A percentile compares a stretch with the other conserved stretches of the same genome.
These are phyloP conservation scores for Baorangia bicolor DNA, from an alignment of 768 basidiomycete species.

Conservation along the genomic window DNA sequence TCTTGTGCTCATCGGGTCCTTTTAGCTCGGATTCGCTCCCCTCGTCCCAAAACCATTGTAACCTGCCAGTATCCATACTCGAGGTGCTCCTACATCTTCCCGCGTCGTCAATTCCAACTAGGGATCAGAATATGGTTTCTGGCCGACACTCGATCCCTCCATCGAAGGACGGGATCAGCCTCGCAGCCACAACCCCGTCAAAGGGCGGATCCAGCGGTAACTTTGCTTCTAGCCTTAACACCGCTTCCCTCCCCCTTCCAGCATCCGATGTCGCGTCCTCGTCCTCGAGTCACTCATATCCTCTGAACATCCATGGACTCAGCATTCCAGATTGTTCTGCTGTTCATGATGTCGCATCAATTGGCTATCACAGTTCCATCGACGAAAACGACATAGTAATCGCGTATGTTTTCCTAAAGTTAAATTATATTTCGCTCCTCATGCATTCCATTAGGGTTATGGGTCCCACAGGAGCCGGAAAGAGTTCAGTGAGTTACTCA, in stretches of 20 bases:
- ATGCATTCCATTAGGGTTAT: slow-evolving; percentile 8
- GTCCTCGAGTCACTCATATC: neutral
- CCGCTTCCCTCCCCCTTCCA: neutral
- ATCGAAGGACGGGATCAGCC: neutral
- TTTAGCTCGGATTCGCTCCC: neutral
- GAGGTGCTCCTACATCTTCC: neutral
- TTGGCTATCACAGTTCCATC: neutral
- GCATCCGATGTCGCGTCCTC: neutral
- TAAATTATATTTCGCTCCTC: neutral
- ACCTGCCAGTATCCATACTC: neutral
- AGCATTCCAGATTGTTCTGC: neutral
- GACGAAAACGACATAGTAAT: slow-evolving; percentile 14
- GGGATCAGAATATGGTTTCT: neutral
- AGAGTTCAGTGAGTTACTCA: slow-evolving; percentile 19
- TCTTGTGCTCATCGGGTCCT: neutral
- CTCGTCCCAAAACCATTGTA: neutral
- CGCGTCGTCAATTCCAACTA: neutral
- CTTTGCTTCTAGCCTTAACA: neutral
- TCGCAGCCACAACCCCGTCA: neutral
- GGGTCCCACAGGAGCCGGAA: slow-evolving; percentile 16
- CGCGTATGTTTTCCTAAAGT: slow-evolving; percentile 8
- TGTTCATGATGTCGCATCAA: neutral
- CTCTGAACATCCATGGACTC: neutral
- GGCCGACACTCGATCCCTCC: neutral
- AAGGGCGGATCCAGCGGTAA: neutral